Base-by-base conservation (phyloP, 257 asterid species). In the Jaltomata sinuosa region DNA sequence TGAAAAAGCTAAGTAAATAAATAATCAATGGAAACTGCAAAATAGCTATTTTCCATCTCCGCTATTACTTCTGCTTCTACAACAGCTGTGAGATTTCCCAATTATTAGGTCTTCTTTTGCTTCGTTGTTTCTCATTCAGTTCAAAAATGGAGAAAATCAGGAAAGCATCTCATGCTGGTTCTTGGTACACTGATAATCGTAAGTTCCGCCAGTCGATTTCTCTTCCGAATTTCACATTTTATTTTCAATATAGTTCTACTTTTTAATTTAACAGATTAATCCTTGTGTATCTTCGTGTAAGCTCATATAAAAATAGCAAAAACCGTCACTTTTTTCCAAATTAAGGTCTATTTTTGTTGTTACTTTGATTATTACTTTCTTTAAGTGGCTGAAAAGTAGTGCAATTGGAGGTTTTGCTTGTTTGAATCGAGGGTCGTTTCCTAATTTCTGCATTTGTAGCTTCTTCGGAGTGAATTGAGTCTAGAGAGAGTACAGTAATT, bases 161-260 rank as follows among this genome's bases (percentile, higher is more conserved):
- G 87, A 89, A 91, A 89, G 94, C 99, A 74, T 95, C 98, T 65
- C 99, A 97, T 86, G 97, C 99, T 52, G 99, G 99, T 88, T 97
- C 99, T 12, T 97, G 98, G 99, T 96, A 96, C 94, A 90, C 97
- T 83, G 97, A 94, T 85, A 88, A 97, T 82, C 96, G 99, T 95
- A 89, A 89, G 97, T 89, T 36, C 59, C 84, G 84, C 81, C 21
- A 79, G 18, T 83, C 45, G 34, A 50, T 34, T 65, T 81, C 18
- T 67, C 47, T 32, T 34, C 16, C 31, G n/a, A 65, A 25, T 85
- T 86, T 82, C 40, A 21, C 16, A 27, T 31, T 22, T 25, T 57
- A 36, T 34, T 64, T 32, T 31, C 21, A 49, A 19, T 27, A 45
- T 18, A 49, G 38, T 29, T 29, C 45, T 77, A 8, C 4, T 64